Evolutionary conservation across 1,284 basidiomycete genomes (phyloP).

Genomic region (Fomitopsis betulina): DNA sequence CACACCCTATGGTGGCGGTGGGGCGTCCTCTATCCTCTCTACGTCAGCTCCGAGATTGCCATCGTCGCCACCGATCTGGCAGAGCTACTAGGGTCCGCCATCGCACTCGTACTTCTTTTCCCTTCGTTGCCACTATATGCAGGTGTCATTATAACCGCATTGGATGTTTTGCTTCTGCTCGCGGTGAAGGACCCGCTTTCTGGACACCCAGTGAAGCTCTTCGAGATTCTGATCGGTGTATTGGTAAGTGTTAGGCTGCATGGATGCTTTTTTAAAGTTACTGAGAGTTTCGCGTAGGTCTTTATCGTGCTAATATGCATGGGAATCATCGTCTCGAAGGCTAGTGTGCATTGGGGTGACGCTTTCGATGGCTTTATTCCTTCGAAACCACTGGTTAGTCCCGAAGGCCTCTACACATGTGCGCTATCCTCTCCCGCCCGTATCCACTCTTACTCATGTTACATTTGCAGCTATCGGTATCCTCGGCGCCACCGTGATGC

Average conservation of each 20-base stretch:
- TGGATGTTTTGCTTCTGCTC: slow-evolving; percentile 79
- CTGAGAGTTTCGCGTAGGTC: slow-evolving; percentile 45
- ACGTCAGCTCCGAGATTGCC: slow-evolving; percentile 68
- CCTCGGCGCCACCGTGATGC: slow-evolving; percentile 84
- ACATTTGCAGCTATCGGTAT: slow-evolving; percentile 69
- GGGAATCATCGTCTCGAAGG: slow-evolving; percentile 72
- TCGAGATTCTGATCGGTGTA: slow-evolving; percentile 68
- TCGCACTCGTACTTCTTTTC: slow-evolving; percentile 79
- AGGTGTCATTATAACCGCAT: slow-evolving; percentile 79
- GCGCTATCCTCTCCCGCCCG: slow-evolving; percentile 14
- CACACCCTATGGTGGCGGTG: slow-evolving; percentile 60
- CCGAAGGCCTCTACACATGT: slow-evolving; percentile 78
- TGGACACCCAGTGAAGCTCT: slow-evolving; percentile 55
- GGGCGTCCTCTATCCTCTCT: slow-evolving; percentile 68
- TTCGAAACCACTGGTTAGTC: slow-evolving; percentile 57
- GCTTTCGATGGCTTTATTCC: slow-evolving; percentile 89
- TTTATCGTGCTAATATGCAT: slow-evolving; percentile 83
- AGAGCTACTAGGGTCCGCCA: slow-evolving; percentile 79
- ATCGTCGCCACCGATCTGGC: slow-evolving; percentile 81
- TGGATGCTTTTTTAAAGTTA: not conserved
- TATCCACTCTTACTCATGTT: slow-evolving; percentile 2
- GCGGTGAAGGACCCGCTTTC: slow-evolving; percentile 57
- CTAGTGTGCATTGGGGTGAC: slow-evolving; percentile 71
- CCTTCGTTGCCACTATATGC: slow-evolving; percentile 77
- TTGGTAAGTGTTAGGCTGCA: slow-evolving; percentile 35